Evolutionary conservation across 208 protist species (phyloP).

Genomic region (Vickermania ingenoplastis): DNA sequence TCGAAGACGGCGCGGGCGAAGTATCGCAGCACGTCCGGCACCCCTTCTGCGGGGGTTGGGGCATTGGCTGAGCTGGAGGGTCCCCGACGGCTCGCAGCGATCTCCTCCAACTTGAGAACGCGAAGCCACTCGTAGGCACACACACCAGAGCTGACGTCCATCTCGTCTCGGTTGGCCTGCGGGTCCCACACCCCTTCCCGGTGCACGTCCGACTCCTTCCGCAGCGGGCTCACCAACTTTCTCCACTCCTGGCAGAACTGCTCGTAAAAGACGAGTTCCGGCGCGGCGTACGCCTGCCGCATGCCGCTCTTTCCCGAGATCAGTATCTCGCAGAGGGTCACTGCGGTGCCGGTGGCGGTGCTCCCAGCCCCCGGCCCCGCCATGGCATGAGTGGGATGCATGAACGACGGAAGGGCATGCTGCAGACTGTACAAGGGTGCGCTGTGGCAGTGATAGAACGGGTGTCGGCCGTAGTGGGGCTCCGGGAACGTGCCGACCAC

Average conservation of each 20-base stretch:
- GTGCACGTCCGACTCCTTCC: constrained; percentile 7
- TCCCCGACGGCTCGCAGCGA: background rate
- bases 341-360: background rate
- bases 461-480: constrained; percentile 10
- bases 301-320: background rate
- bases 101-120: constrained; percentile 15
- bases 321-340: constrained; percentile 7
- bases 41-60: background rate
- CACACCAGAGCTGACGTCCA: constrained; percentile 10
- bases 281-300: constrained; percentile 2
- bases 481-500: constrained; percentile 12
- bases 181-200: background rate
- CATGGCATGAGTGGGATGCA: constrained; percentile 2
- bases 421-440: constrained; percentile 19
- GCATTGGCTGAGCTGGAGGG: background rate
- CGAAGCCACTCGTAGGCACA: constrained; percentile 20
- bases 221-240: constrained; percentile 8
- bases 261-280: constrained; percentile 4
- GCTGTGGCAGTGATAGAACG: constrained; percentile 21
- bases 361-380: too few species aligned
- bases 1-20: background rate
- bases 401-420: constrained; percentile 12
- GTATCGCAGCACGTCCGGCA: background rate
- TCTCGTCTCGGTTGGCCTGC: background rate
- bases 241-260: constrained; percentile 17